These are phyloP conservation scores for Beauveria australis DNA, from an alignment of 2,329 filamentous ascomycete species.

Conservation along the genomic window DNA sequence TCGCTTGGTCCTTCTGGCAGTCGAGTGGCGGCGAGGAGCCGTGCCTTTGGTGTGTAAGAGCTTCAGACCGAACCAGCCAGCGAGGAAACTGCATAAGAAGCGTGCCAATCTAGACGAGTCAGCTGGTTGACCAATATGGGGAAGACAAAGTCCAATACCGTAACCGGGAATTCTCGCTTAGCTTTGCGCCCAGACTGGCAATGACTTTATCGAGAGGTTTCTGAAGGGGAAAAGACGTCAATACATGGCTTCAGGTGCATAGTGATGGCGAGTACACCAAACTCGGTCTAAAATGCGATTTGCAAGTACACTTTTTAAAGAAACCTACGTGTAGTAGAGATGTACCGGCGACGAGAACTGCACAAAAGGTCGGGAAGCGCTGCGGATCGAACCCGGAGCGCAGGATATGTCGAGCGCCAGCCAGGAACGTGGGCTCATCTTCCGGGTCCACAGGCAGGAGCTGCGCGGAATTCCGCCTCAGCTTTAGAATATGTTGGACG, in stretches of 20 bases:
- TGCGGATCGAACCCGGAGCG: slow-evolving; percentile 43
- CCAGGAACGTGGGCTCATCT: slow-evolving; percentile 24
- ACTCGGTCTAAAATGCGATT: too few relatives aligned
- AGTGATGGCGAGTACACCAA: neutral
- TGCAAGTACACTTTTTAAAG: neutral
- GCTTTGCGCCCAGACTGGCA: slow-evolving; percentile 17
- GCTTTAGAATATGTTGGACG: slow-evolving; percentile 38
- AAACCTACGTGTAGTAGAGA: slow-evolving; percentile 49
- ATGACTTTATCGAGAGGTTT: slow-evolving; percentile 13
- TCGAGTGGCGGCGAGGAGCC: slow-evolving; percentile 20
- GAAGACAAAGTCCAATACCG: slow-evolving; percentile 15
- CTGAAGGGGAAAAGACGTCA: neutral
- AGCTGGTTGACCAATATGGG: neutral
- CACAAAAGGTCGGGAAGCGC: slow-evolving; percentile 56
- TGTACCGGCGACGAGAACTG: slow-evolving; percentile 49
- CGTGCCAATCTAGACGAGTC: slow-evolving; percentile 39
- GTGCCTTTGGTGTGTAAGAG: slow-evolving; percentile 46
- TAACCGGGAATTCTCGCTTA: slow-evolving; percentile 19
- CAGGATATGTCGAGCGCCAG: slow-evolving; percentile 33
- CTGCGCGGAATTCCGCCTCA: slow-evolving; percentile 21
- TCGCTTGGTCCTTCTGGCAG: neutral
- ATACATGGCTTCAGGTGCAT: neutral
- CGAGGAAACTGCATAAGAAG: slow-evolving; percentile 51
- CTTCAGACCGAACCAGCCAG: slow-evolving; percentile 48
- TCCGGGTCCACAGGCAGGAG: slow-evolving; percentile 18